Evolutionary conservation across 192 early-diverging fungal genomes (phyloP).

Genomic region (Backusella mclennaniae): DNA sequence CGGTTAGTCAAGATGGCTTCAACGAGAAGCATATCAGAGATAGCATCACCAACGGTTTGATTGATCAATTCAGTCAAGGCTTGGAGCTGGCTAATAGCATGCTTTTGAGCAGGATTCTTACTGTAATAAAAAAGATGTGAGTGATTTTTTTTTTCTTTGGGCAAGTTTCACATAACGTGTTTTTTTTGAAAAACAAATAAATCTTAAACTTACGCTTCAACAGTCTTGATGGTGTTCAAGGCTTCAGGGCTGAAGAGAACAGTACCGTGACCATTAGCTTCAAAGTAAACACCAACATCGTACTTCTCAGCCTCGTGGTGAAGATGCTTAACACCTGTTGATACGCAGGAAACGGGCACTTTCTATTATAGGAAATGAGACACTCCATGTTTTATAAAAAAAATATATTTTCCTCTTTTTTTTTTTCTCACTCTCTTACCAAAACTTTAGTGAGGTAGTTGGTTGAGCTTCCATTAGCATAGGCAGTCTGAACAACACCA

Average conservation of each 20-base stretch:
- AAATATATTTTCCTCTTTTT: too few species aligned
- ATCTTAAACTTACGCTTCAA: slow-evolving; percentile 50
- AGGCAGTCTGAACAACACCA: slow-evolving; percentile 98
- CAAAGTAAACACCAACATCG: slow-evolving; percentile 99
- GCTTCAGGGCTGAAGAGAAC: slow-evolving; percentile 88
- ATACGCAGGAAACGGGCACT: slow-evolving; percentile 93
- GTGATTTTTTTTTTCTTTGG: background rate
- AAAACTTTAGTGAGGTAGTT: slow-evolving; percentile 86
- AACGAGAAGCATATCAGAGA: slow-evolving; percentile 95
- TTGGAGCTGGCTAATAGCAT: slow-evolving; percentile 76
- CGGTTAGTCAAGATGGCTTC: slow-evolving; percentile 87
- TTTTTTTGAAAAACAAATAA: background rate
- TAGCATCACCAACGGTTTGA: slow-evolving; percentile 97
- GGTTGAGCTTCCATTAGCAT: slow-evolving; percentile 97
- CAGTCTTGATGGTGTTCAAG: slow-evolving; percentile 69
- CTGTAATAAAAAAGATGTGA: slow-evolving; percentile 25
- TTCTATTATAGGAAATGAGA: slow-evolving; percentile 44
- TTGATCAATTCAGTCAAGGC: slow-evolving; percentile 94
- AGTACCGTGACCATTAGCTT: slow-evolving; percentile 99
- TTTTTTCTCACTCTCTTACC: slow-evolving; percentile 42
- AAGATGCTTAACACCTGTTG: slow-evolving; percentile 98
- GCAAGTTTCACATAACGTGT: background rate
- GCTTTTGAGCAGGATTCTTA: slow-evolving; percentile 69
- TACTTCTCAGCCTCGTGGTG: slow-evolving; percentile 98
- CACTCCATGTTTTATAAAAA: background rate